These are phyloP conservation scores for Micractinium conductrix DNA, from an alignment of 139 green algal genomes.

Conservation along the genomic window DNA sequence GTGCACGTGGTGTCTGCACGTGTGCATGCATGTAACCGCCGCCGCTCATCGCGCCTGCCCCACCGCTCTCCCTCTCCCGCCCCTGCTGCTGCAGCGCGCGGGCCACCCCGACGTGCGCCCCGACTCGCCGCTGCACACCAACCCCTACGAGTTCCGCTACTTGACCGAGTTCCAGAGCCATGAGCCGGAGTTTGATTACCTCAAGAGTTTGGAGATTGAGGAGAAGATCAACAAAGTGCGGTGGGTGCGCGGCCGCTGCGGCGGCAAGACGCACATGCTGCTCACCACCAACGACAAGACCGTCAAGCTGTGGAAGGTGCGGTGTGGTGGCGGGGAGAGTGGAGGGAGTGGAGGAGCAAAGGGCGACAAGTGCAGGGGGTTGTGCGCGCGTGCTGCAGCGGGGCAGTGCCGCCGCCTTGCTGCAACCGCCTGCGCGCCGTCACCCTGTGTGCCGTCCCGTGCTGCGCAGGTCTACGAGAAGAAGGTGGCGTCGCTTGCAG, in stretches of 20 bases:
- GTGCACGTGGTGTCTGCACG: neutral
- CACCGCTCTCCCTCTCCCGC: constrained; percentile 13
- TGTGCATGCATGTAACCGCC: neutral
- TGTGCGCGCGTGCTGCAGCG: neutral
- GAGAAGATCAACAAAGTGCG: constrained; percentile 99
- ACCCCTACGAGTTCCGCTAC: constrained; percentile 90
- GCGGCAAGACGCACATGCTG: constrained; percentile 66
- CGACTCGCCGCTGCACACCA: constrained; percentile 28
- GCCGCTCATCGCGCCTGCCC: neutral
- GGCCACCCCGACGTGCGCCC: constrained; percentile 33
- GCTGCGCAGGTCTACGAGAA: constrained; percentile 86
- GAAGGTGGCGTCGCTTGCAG: constrained; percentile 76
- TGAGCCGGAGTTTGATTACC: constrained; percentile 99
- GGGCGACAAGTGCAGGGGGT: neutral
- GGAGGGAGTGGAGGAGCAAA: too few species aligned
- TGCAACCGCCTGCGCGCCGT: neutral
- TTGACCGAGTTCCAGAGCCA: constrained; percentile 99
- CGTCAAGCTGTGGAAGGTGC: constrained; percentile 98
- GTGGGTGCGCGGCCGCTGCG: constrained; percentile 94
- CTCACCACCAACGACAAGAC: constrained; percentile 98
- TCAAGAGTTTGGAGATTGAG: constrained; percentile 99
- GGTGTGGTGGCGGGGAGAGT: neutral
- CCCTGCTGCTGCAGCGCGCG: constrained; percentile 2
- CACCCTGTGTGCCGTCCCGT: too few species aligned
- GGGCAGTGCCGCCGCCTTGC: neutral